These are phyloP conservation scores for Malassezia yamatoensis DNA, from an alignment of 1,284 basidiomycete genomes.

Conservation along the genomic window DNA sequence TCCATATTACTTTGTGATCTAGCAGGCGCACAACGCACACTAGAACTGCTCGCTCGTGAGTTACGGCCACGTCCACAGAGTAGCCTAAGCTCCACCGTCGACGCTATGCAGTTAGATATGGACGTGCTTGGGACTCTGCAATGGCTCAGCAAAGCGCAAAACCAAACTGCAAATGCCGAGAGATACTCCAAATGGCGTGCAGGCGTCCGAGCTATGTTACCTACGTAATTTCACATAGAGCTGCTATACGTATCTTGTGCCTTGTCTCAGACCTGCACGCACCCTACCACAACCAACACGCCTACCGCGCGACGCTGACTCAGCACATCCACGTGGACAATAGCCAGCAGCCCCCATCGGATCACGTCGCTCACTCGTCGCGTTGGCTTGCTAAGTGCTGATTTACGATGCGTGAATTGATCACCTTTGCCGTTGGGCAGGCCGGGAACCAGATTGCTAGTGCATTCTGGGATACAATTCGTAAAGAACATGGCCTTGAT, in stretches of 20 bases:
- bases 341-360: background rate
- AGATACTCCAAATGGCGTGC: constrained; percentile 9
- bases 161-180: background rate
- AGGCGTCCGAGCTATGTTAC: background rate
- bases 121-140: constrained; percentile 13
- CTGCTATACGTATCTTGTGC: background rate
- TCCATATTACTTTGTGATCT: constrained; percentile 6
- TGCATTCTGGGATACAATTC: constrained; percentile 46
- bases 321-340: constrained; percentile 8
- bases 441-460: constrained; percentile 58
- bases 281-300: background rate
- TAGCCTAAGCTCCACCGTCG: background rate
- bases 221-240: background rate
- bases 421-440: constrained; percentile 49
- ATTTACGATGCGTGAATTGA: constrained; percentile 14
- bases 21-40: background rate
- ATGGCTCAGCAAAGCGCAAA: background rate
- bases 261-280: background rate
- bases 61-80: background rate
- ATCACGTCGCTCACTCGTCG: background rate
- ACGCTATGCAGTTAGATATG: background rate
- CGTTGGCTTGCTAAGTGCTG: background rate
- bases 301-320: background rate
- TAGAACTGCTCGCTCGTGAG: constrained; percentile 5
- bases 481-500: constrained; percentile 46